Percentiles rank a stretch among this genome's conserved stretches.
These are phyloP conservation scores for Apiotrichum porosum DNA, from an alignment of 1,284 basidiomycete genomes.

Conservation along the genomic window DNA sequence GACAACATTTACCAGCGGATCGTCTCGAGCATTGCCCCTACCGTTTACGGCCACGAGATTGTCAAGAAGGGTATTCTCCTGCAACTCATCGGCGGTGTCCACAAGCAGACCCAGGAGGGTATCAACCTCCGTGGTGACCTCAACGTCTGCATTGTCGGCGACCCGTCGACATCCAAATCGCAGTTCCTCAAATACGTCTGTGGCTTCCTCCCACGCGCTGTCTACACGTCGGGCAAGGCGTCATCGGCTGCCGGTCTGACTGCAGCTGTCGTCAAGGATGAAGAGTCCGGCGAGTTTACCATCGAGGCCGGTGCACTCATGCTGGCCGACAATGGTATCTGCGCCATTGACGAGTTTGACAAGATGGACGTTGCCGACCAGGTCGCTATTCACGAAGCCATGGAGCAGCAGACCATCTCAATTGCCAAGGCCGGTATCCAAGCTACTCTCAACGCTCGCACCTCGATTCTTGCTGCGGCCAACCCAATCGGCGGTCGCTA, in stretches of 20 bases:
- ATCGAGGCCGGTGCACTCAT: constrained; percentile 98
- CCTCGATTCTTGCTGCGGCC: constrained; percentile 94
- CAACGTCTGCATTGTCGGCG: constrained; percentile 97
- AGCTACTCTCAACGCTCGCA: constrained; percentile 95
- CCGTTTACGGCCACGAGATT: constrained; percentile 96
- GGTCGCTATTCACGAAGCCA: constrained; percentile 99
- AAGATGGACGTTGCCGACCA: constrained; percentile 99
- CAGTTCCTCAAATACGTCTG: constrained; percentile 99
- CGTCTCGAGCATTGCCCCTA: constrained; percentile 93
- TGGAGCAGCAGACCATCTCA: constrained; percentile 99
- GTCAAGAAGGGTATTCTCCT: constrained; percentile 98
- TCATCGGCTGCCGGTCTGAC: constrained; percentile 98
- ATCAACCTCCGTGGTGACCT: constrained; percentile 97
- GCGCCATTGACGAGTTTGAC: constrained; percentile 99
- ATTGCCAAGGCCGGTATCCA: constrained; percentile 99
- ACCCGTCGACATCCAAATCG: constrained; percentile 94
- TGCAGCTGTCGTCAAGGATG: constrained; percentile 95
- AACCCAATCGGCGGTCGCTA: constrained; percentile 97
- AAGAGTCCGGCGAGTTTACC: constrained; percentile 98
- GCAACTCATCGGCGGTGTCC: constrained; percentile 98
- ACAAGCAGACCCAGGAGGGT: constrained; percentile 93
- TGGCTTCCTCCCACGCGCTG: constrained; percentile 95
- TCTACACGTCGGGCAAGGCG: constrained; percentile 98
- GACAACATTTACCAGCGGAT: constrained; percentile 92
- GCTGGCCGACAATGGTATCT: constrained; percentile 99